phyloP scores from a whole-genome alignment of 2,329 filamentous ascomycete genomes.

The Chaetomium olivaceum region DNA sequence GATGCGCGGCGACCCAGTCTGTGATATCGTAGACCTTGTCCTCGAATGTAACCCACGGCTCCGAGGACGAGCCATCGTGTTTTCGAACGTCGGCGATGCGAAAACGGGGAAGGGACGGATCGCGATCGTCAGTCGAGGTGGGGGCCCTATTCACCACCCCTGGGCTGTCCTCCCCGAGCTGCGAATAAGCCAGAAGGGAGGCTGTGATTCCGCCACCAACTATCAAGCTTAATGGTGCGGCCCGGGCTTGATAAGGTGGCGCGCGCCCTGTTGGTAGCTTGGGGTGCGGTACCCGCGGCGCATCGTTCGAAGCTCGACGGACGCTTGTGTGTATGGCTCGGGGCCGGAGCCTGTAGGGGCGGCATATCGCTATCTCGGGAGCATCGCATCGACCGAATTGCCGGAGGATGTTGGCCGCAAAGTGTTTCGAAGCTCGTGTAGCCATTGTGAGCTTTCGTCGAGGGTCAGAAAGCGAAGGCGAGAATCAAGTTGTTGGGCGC shows the following conservation, averaged over 20 bases:
- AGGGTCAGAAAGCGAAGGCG: background rate
- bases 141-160: background rate
- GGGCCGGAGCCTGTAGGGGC: background rate
- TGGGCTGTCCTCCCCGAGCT: slow-evolving; percentile 18
- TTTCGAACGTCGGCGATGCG: slow-evolving; percentile 53
- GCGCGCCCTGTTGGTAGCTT: background rate
- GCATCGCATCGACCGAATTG: slow-evolving; percentile 11
- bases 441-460: slow-evolving; percentile 17
- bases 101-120: slow-evolving; percentile 50
- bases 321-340: slow-evolving; percentile 16
- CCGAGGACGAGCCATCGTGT: slow-evolving; percentile 53
- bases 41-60: slow-evolving; percentile 64
- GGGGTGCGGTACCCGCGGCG: background rate
- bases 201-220: slow-evolving; percentile 32
- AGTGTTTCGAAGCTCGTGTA: slow-evolving; percentile 8
- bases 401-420: slow-evolving; percentile 18
- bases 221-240: slow-evolving; percentile 33
- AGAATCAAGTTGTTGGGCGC: background rate
- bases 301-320: slow-evolving; percentile 7
- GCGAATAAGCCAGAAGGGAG: slow-evolving; percentile 26
- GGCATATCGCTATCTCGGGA: slow-evolving; percentile 1
- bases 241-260: slow-evolving; percentile 26
- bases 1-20: slow-evolving; percentile 65
- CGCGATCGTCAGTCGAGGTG: slow-evolving; percentile 35
- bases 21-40: slow-evolving; percentile 71